Percentiles rank a stretch among this genome's conserved stretches.
Conservation (phyloP, 1,284 basidiomycete genomes). For the Wallemia mellicola region DNA sequence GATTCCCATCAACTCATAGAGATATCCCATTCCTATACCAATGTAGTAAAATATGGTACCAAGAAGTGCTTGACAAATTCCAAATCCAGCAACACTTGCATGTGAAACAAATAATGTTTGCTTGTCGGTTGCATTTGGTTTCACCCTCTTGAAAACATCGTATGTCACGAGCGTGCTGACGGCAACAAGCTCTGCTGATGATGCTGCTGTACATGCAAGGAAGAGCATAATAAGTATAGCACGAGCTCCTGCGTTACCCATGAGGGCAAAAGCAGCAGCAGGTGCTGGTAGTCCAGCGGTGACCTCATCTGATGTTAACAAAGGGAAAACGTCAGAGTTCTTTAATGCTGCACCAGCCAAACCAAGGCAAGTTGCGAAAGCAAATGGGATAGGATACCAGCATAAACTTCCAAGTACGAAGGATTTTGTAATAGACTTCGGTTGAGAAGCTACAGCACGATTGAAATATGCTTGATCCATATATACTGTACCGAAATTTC, state of each 20-base stretch:
- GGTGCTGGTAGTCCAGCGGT: slow-evolving; percentile 56
- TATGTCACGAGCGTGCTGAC: slow-evolving; percentile 24
- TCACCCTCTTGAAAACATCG: slow-evolving; percentile 33
- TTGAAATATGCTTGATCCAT: slow-evolving; percentile 23
- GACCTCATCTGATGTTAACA: slow-evolving; percentile 31
- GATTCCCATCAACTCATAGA: slow-evolving; percentile 27
- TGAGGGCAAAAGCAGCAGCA: slow-evolving; percentile 23
- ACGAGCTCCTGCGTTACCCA: slow-evolving; percentile 42
- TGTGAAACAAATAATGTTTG: slow-evolving; percentile 28
- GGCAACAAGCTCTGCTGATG: slow-evolving; percentile 66
- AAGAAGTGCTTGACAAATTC: slow-evolving; percentile 44
- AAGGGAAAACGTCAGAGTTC: slow-evolving; percentile 16
- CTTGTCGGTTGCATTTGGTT: slow-evolving; percentile 21
- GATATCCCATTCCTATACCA: slow-evolving; percentile 65
- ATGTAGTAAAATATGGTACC: slow-evolving; percentile 68
- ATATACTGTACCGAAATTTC: slow-evolving; percentile 55
- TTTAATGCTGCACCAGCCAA: slow-evolving; percentile 43
- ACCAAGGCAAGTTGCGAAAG: slow-evolving; percentile 18
- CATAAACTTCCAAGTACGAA: slow-evolving; percentile 14
- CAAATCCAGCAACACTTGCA: slow-evolving; percentile 32
- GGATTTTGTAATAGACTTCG: slow-evolving; percentile 10
- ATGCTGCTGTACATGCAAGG: slow-evolving; percentile 50
- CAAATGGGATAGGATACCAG: slow-evolving; percentile 51
- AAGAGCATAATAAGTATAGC: slow-evolving; percentile 33
- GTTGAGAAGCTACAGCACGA: slow-evolving; percentile 12